These are phyloP conservation scores for Lagenidium giganteum DNA, from an alignment of 352 stramenopile species.

Conservation along the genomic window DNA sequence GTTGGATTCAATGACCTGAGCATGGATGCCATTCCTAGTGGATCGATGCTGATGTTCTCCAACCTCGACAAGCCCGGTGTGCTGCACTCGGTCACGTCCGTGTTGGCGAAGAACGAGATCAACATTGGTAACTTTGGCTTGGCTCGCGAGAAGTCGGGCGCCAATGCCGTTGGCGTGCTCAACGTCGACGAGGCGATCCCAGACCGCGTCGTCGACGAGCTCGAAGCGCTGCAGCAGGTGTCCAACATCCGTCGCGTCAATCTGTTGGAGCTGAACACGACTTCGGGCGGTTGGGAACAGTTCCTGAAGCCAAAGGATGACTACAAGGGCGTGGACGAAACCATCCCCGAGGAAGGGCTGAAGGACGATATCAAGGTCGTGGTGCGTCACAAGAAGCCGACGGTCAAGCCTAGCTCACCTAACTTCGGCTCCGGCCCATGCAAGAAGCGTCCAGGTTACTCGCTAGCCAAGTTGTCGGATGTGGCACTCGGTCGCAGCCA, in stretches of 20 bases:
- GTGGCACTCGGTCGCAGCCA: slow-evolving; percentile 93
- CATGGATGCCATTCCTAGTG: slow-evolving; percentile 83
- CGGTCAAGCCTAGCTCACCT: slow-evolving; percentile 75
- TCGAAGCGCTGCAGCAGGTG: slow-evolving; percentile 66
- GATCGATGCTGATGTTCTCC: slow-evolving; percentile 91
- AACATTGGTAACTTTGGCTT: slow-evolving; percentile 95
- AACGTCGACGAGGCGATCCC: slow-evolving; percentile 89
- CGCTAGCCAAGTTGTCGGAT: slow-evolving; percentile 82
- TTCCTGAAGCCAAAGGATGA: slow-evolving; percentile 48
- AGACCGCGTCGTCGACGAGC: slow-evolving; percentile 77
- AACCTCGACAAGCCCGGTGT: slow-evolving; percentile 94
- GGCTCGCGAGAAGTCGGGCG: slow-evolving; percentile 58
- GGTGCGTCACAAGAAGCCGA: slow-evolving; percentile 59
- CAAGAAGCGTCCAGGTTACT: slow-evolving; percentile 98
- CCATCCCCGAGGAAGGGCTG: slow-evolving; percentile 3
- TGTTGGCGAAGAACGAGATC: slow-evolving; percentile 87
- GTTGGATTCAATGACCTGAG: slow-evolving; percentile 85
- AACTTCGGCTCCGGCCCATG: slow-evolving; percentile 98
- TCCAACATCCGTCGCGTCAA: slow-evolving; percentile 86
- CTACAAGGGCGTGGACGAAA: slow-evolving; percentile 4
- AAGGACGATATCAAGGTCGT: slow-evolving; percentile 34
- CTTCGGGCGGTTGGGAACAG: slow-evolving; percentile 42
- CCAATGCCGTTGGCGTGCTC: slow-evolving; percentile 79
- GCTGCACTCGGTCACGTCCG: slow-evolving; percentile 91
- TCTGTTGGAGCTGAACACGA: slow-evolving; percentile 65